These are phyloP conservation scores for Backusella westeae DNA, from an alignment of 192 early-diverging fungal genomes.

Conservation along the genomic window DNA sequence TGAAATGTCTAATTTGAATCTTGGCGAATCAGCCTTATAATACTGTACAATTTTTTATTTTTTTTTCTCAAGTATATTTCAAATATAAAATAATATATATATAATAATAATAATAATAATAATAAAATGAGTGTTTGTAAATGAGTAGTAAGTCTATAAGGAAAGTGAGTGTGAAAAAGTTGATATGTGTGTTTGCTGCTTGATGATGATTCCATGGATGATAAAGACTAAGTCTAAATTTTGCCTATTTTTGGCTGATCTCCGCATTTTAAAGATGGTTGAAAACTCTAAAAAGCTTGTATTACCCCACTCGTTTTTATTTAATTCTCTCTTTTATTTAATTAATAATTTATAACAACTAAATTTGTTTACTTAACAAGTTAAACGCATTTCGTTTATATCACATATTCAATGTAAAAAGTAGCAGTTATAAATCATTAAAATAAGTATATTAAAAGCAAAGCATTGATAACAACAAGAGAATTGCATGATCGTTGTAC, in stretches of 20 bases:
- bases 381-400: not conserved
- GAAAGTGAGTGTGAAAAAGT: not conserved
- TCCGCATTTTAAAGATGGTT: not conserved
- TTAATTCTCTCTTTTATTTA: not conserved
- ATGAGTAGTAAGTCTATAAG: not conserved
- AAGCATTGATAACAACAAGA: not conserved
- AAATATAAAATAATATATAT: not conserved
- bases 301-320: not conserved
- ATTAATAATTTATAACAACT: not conserved
- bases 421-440: too few relatives aligned
- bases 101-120: not conserved
- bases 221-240: not conserved
- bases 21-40: not conserved
- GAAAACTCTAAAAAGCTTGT: not conserved
- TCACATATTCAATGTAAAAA: too few relatives aligned
- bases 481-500: not conserved
- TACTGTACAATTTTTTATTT: too few relatives aligned
- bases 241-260: not conserved
- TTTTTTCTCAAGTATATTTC: not conserved
- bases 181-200: not conserved
- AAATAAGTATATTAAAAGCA: too few relatives aligned
- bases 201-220: not conserved
- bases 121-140: not conserved
- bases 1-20: not conserved
- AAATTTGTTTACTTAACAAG: not conserved